Percentiles rank a stretch among this genome's conserved stretches.
Conservation (phyloP, 805 yeast genomes). For the Candida ovalis region DNA sequence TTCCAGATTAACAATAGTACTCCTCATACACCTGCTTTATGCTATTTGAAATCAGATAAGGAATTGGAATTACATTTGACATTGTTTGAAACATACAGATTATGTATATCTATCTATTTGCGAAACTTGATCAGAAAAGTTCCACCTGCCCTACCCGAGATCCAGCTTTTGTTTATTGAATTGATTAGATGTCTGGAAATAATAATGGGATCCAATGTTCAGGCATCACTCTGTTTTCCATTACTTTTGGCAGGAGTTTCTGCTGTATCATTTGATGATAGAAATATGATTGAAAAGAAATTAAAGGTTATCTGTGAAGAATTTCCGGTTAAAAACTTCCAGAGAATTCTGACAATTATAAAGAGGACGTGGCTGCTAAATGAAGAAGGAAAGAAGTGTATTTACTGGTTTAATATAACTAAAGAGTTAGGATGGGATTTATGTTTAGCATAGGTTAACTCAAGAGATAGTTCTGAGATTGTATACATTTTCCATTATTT, state of each 20-base stretch:
- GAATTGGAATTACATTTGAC: slow-evolving; percentile 31
- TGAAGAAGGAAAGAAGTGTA: slow-evolving; percentile 27
- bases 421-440: slow-evolving; percentile 33
- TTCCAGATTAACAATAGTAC: slow-evolving; percentile 10
- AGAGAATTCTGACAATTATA: slow-evolving; percentile 28
- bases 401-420: slow-evolving; percentile 36
- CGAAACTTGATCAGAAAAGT: slow-evolving; percentile 14
- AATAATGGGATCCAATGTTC: slow-evolving; percentile 13
- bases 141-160: slow-evolving; percentile 22
- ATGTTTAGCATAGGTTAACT: slow-evolving; percentile 17
- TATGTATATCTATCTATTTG: slow-evolving; percentile 17
- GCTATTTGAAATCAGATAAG: slow-evolving; percentile 15
- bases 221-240: slow-evolving; percentile 32
- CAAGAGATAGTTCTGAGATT: too few relatives aligned
- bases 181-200: slow-evolving; percentile 13
- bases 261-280: slow-evolving; percentile 19
- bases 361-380: slow-evolving; percentile 34
- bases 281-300: slow-evolving; percentile 19
- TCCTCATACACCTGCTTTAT: slow-evolving; percentile 16
- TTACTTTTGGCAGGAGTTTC: slow-evolving; percentile 31
- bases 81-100: slow-evolving; percentile 31
- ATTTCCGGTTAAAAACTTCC: slow-evolving; percentile 33
- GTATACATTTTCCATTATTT: too few relatives aligned
- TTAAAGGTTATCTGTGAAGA: slow-evolving; percentile 23
- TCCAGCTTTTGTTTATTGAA: slow-evolving; percentile 14